Base-by-base conservation (phyloP, 768 basidiomycete species). In the Candolleomyces eurysporus region DNA sequence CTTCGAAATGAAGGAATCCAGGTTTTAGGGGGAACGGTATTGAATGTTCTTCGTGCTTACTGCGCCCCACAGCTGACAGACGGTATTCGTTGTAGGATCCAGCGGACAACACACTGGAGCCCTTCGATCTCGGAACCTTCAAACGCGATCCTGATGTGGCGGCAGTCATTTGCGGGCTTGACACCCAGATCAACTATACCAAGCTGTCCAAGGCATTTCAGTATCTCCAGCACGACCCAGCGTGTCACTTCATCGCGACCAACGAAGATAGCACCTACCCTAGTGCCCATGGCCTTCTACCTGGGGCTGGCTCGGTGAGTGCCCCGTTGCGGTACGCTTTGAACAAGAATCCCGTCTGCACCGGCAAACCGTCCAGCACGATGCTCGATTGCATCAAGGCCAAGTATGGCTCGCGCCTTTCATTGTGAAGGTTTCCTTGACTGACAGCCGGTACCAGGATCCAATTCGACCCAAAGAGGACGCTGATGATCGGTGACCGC, bases 401-500 rank as follows among this genome's bases (percentile, higher is more conserved):
- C 9, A 84, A 84, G 83, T 82, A 30, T 56, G 46, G 51, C 11
- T 45, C 36, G 46, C 56, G 40, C 58, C 22, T 48, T 48, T 26
- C 26, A 21, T 56, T 19, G 5, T 46, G 36, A 36, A 36, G 3
- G 36, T 36, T 31, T 66, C 36, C 66, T 65, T 68, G 22, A 31
- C 46, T 66, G 43, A 59, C 32, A 21, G 26, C 42, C 36, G 22
- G 39, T 50, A 46, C 13, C 39, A 97, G 95, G 73, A 87, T 96
- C 66, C 72, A 91, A 51, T 95, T 93, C 71, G 91, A 98, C 74
- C 92, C 92, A 48, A 77, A 82, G 62, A 80, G 87, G 57, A 95
- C 96, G 16, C 86, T 98, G 71, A 98, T 99, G 94, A 81, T 98
- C 49, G 96, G 96, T 46, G 96, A 99, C 76, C 85, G 96, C 62